A percentile compares a stretch with the other conserved stretches of the same genome.
Evolutionary conservation across 2,329 filamentous ascomycete species (phyloP).

Genomic region (Chaetomiaceae sp.): DNA sequence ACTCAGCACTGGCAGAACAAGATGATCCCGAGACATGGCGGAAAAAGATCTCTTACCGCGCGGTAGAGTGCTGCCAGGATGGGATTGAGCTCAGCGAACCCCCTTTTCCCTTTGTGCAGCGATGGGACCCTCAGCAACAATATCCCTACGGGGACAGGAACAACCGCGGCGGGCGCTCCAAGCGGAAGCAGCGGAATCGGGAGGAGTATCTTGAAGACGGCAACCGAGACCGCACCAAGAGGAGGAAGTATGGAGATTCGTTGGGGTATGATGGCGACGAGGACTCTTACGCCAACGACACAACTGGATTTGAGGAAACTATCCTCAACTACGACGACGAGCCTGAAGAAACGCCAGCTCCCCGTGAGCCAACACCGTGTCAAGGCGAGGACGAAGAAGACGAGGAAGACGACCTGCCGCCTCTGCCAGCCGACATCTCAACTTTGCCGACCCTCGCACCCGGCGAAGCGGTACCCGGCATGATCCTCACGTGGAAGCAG

Average conservation of each 20-base stretch:
- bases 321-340: constrained; percentile 41
- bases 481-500: constrained; percentile 66
- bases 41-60: constrained; percentile 66
- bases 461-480: constrained; percentile 50
- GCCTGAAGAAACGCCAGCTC: constrained; percentile 29
- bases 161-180: constrained; percentile 44
- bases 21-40: constrained; percentile 65
- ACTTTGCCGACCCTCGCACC: constrained; percentile 48
- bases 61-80: constrained; percentile 79
- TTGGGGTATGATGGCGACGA: constrained; percentile 31
- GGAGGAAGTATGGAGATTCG: constrained; percentile 45
- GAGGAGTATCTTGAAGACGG: constrained; percentile 39
- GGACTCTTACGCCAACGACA: constrained; percentile 29
- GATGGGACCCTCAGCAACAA: constrained; percentile 78
- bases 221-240: constrained; percentile 35
- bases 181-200: constrained; percentile 43
- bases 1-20: constrained; percentile 30
- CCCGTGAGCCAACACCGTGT: constrained; percentile 27
- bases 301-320: constrained; percentile 37
- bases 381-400: constrained; percentile 29
- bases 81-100: constrained; percentile 66
- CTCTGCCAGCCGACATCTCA: constrained; percentile 54
- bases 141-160: constrained; percentile 35
- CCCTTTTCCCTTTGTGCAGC: constrained; percentile 84
- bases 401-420: constrained; percentile 55